Evolutionary conservation across 2,329 filamentous ascomycete genomes (phyloP).

Genomic region (Beauveria brongniartii): DNA sequence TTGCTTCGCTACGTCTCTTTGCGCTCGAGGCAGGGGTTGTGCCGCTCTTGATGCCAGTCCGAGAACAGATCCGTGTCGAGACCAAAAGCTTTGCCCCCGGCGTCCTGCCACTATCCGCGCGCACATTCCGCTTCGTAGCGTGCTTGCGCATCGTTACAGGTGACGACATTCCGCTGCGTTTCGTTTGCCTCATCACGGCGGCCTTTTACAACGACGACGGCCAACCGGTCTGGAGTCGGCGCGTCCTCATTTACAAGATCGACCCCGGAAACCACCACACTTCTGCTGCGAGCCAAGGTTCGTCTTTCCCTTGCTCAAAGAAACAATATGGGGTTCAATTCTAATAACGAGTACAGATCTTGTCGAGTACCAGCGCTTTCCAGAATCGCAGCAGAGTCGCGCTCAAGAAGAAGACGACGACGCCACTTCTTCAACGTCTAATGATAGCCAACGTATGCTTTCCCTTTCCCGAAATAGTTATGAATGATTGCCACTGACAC

Average conservation of each 20-base stretch:
- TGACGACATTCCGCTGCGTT: background rate
- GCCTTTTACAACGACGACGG: conserved; percentile 38
- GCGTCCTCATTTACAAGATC: conserved; percentile 28
- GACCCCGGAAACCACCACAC: conserved; percentile 21
- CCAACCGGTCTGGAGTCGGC: conserved; percentile 36
- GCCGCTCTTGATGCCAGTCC: conserved; percentile 18
- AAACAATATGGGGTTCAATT: background rate
- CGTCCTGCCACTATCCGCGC: conserved; percentile 34
- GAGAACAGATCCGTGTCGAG: conserved; percentile 14
- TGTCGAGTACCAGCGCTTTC: background rate
- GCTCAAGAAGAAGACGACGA: background rate
- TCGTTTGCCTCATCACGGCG: conserved; percentile 37
- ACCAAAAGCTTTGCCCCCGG: conserved; percentile 17
- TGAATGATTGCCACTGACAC: background rate
- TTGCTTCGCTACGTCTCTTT: background rate
- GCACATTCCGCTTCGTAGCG: background rate
- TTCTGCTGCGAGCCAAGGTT: conserved; percentile 15
- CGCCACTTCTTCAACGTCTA: background rate
- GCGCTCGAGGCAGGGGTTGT: background rate
- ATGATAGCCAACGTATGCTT: background rate
- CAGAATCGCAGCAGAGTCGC: background rate
- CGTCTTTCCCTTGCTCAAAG: background rate
- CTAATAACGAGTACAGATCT: background rate
- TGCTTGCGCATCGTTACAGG: background rate
- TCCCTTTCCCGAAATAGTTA: background rate